phyloP scores from a whole-genome alignment of 306 rosid species.

The Purshia tridentata region DNA sequence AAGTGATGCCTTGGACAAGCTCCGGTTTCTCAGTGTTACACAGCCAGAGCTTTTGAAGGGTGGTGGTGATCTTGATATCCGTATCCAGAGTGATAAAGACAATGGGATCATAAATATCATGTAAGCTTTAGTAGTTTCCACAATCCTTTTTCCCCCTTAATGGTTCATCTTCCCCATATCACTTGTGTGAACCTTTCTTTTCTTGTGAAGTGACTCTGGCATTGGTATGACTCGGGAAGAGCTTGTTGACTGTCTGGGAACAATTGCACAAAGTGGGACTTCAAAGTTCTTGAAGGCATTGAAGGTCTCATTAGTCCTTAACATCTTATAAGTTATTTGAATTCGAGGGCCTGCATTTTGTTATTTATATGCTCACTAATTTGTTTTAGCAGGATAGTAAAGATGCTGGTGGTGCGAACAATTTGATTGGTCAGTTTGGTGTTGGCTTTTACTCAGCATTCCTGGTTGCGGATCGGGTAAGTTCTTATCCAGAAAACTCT shows the following conservation, averaged over 20 bases:
- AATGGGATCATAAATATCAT: slow-evolving; percentile 74
- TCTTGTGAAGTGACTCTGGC: slow-evolving; percentile 74
- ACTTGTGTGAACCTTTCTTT: neutral
- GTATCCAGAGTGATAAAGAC: slow-evolving; percentile 78
- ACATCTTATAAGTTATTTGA: slow-evolving; percentile 5
- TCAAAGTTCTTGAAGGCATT: slow-evolving; percentile 87
- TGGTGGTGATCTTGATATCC: slow-evolving; percentile 74
- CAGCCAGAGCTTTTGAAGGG: slow-evolving; percentile 74
- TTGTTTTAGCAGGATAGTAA: slow-evolving; percentile 67
- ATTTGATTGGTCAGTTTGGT: slow-evolving; percentile 96
- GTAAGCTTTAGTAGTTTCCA: slow-evolving; percentile 40
- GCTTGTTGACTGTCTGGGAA: slow-evolving; percentile 95
- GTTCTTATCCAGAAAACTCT: slow-evolving; percentile 7
- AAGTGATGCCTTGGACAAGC: slow-evolving; percentile 97
- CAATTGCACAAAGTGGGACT: slow-evolving; percentile 98
- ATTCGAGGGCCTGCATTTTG: neutral
- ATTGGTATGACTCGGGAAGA: slow-evolving; percentile 94
- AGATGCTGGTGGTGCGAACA: slow-evolving; percentile 81
- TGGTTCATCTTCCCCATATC: neutral
- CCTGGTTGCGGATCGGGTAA: slow-evolving; percentile 84
- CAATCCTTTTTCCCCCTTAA: neutral
- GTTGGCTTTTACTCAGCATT: slow-evolving; percentile 93
- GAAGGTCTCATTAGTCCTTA: slow-evolving; percentile 48
- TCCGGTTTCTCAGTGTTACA: slow-evolving; percentile 84
- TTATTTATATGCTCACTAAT: slow-evolving; percentile 20